Percentiles rank a stretch among this genome's conserved stretches.
These are phyloP conservation scores for Mortierella sp. DNA, from an alignment of 371 early-diverging fungal species.

Conservation along the genomic window DNA sequence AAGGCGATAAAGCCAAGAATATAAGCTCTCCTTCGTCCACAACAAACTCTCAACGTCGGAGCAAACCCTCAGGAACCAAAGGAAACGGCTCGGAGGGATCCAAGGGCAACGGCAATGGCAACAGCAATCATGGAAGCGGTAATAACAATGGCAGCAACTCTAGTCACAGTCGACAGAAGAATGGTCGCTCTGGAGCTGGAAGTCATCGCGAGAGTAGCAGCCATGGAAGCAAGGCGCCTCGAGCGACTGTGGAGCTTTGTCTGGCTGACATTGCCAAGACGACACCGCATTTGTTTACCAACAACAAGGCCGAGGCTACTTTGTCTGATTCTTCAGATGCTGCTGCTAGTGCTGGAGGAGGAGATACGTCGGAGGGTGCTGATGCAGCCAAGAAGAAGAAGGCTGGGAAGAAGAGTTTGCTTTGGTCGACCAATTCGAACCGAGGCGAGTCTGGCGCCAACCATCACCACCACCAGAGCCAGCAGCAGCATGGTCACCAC, in stretches of 20 bases:
- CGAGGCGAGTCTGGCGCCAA: slow-evolving; percentile 22
- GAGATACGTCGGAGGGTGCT: neutral
- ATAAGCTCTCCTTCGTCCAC: neutral
- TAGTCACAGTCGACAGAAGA: slow-evolving; percentile 27
- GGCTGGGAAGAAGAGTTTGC: slow-evolving; percentile 33
- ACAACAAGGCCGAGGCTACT: slow-evolving; percentile 13
- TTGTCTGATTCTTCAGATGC: neutral
- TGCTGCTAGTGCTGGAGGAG: neutral
- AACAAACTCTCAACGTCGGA: slow-evolving; percentile 6
- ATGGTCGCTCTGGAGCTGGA: slow-evolving; percentile 19
- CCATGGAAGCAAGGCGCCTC: slow-evolving; percentile 25
- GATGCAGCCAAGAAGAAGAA: slow-evolving; percentile 40
- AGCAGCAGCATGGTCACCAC: neutral
- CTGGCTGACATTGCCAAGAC: slow-evolving; percentile 54
- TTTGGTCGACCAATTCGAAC: slow-evolving; percentile 48
- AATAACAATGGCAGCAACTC: slow-evolving; percentile 4
- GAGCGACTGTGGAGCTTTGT: slow-evolving; percentile 45
- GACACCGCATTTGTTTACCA: slow-evolving; percentile 16
- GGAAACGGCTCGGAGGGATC: slow-evolving; percentile 5
- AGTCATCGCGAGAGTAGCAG: slow-evolving; percentile 18
- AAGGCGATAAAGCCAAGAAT: slow-evolving; percentile 6
- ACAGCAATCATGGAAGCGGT: slow-evolving; percentile 10
- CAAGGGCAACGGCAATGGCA: neutral
- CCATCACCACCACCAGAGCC: neutral
- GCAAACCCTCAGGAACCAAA: slow-evolving; percentile 20